Percentiles rank a stretch among this genome's conserved stretches.
These are phyloP conservation scores for Penicillium sp. DNA, from an alignment of 2,329 filamentous ascomycete species.

Conservation along the genomic window DNA sequence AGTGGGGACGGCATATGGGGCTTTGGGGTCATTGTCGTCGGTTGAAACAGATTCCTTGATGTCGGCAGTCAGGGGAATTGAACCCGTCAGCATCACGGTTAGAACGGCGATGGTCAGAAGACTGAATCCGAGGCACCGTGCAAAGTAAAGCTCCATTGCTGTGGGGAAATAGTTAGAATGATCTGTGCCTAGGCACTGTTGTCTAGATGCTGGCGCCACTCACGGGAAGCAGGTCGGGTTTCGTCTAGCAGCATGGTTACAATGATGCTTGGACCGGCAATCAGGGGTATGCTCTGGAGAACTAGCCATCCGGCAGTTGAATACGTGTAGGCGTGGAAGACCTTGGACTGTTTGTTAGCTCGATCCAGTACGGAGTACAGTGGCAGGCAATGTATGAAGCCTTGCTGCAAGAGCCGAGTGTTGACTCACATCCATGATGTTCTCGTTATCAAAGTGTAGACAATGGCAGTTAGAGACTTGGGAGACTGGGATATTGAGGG, in stretches of 20 bases:
- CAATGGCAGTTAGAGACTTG: neutral
- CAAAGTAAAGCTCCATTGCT: conserved; percentile 73
- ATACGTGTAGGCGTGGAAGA: conserved; percentile 49
- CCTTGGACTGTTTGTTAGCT: conserved; percentile 30
- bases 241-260: conserved; percentile 61
- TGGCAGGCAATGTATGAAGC: neutral
- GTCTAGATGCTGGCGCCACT: conserved; percentile 15
- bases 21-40: conserved; percentile 50
- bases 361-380: neutral
- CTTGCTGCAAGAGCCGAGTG: neutral
- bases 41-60: conserved; percentile 44
- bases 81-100: conserved; percentile 69
- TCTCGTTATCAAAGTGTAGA: neutral
- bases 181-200: neutral
- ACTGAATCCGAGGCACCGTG: conserved; percentile 68
- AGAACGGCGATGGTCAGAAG: conserved; percentile 66
- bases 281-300: conserved; percentile 55
- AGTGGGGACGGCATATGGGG: conserved; percentile 67
- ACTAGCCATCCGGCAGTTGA: conserved; percentile 47
- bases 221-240: conserved; percentile 57
- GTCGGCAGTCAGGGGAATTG: conserved; percentile 64
- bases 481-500: neutral
- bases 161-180: neutral
- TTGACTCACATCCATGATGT: conserved; percentile 15
- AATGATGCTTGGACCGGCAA: conserved; percentile 63